Evolutionary conservation across 2,329 filamentous ascomycete genomes (phyloP), one percentile per base, ranked within the genome.

Genomic region (Aspergillus amoenus): DNA sequence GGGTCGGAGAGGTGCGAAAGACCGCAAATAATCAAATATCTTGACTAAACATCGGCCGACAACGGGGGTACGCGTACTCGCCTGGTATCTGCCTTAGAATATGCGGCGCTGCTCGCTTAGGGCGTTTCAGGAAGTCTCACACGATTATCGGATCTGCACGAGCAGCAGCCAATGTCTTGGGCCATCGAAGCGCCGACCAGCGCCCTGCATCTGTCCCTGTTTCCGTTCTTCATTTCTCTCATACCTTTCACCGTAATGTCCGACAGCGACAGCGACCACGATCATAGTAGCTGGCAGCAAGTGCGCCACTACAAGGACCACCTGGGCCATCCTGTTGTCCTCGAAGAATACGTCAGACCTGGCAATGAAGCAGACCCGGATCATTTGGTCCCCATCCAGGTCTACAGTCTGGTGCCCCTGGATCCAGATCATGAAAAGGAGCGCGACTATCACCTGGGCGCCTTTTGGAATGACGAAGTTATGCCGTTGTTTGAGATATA

Each of bases 401-500:
- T 63, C 43, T 62, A 63, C 37, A 63, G 55, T 3, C 9, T 21
- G 1, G 46, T 55, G 2, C 46, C 40, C 5, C 18, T 50, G 15
- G 39, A 55, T 3, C 4, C 21, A 7, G 39, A 50, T 40, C 53
- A 55, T 30, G 11, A 59, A 15, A 2, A 43, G 9, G 49, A 63
- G n/a, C 61, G 62, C 15, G 11, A 41, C 1, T 63, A 64, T 43
- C 63, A 62, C 2, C 42, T 62, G 40, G 34, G 57, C 7, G 54
- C 1, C 4, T 64, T 57, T 13, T 53, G 1, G 12, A n/a, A 51
- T 39, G 59, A 63, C 3, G 61, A 61, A 15, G 27, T 56, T 2
- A 49, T 55, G 45, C 61, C 61, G 12, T 42, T 61, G 17, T 64
- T 65, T 45, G 59, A 64, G 17, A 61, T 64, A 47, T 65, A 64